Evolutionary conservation across 805 yeast genomes (phyloP), one percentile per base, ranked within the genome.

Genomic region (Ogataea siamensis): DNA sequence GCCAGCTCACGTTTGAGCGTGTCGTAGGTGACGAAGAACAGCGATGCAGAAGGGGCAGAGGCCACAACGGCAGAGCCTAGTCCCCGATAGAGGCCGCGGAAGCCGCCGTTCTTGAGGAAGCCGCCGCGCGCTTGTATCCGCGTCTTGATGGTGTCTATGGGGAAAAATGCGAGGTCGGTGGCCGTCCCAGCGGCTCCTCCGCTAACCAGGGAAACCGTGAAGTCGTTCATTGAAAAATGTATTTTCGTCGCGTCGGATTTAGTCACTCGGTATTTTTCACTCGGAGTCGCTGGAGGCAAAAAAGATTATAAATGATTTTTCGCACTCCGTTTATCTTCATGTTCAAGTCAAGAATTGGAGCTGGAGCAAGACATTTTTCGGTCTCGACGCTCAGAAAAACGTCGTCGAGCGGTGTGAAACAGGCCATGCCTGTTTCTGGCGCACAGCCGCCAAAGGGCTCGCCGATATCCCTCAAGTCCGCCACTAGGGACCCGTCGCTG

Each of bases 171-270:
- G 25, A 93, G 68, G 64, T 93, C 99, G 1, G 97, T 89, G 5
- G 94, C 81, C 2, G 96, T 93, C 11, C 99, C 99, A 5, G 99
- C 96, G 42, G 93, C 81, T 6, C 86, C 99, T 25, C 99, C 99
- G 54, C 89, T 80, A n/a, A 32, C 32, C 10, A 38, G 37, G 12
- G 41, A 38, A 17, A 38, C 11, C 22, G 33, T 18, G 21, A 32
- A 38, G n/a, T 38, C 37, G 37, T 37, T 37, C 40, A 37, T 37
- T 22, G 32, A 30, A 17, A 26, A 27, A 27, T 14, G n/a, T 23
- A 16, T 12, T 23, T 24, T 14, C 34, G 35, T 26, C 40, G 35
- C 40, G 40, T 37, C 40, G 40, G 23, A 12, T 5, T 22, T 5
- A 10, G 10, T 5, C 12, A 14, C 20, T 33, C 30, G 17, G 25